Evolutionary conservation across 768 basidiomycete species (phyloP).

Genomic region (Coprinellus micaceus): DNA sequence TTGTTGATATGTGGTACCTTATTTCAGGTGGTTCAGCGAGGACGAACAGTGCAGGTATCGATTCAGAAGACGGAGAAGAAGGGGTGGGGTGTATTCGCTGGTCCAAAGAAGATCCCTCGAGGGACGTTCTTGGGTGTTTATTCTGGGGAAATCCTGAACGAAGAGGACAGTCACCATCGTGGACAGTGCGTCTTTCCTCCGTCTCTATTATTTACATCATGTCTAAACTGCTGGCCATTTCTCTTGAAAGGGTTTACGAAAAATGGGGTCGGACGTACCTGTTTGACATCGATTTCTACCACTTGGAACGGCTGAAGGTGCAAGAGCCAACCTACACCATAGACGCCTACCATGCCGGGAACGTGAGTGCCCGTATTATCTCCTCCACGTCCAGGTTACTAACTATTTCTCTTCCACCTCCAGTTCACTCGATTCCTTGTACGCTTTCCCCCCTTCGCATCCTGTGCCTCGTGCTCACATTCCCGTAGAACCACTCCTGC

Average conservation of each 20-base stretch:
- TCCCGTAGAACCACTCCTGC: conserved; percentile 80
- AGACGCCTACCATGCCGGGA: conserved; percentile 86
- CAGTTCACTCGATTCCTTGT: conserved; percentile 93
- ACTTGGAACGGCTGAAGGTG: conserved; percentile 38
- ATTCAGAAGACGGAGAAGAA: conserved; percentile 72
- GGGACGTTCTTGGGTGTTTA: conserved; percentile 83
- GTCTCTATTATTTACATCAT: neutral
- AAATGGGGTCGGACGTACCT: conserved; percentile 73
- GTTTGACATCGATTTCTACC: conserved; percentile 77
- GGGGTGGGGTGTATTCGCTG: conserved; percentile 86
- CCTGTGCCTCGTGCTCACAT: neutral
- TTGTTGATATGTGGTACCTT: conserved; percentile 4
- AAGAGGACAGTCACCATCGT: conserved; percentile 60
- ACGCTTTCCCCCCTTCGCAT: conserved; percentile 21
- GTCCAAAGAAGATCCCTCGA: conserved; percentile 54
- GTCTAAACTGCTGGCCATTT: conserved; percentile 5
- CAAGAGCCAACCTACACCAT: conserved; percentile 45
- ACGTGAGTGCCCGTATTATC: conserved; percentile 48
- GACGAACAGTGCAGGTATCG: conserved; percentile 57
- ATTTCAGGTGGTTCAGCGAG: conserved; percentile 83
- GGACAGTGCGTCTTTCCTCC: conserved; percentile 50
- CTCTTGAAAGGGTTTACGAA: conserved; percentile 59
- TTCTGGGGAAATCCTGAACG: conserved; percentile 76
- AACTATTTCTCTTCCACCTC: neutral
- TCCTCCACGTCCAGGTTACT: neutral